Evolutionary conservation across 768 basidiomycete genomes (phyloP).

Genomic region (Trametes cinnabarina): DNA sequence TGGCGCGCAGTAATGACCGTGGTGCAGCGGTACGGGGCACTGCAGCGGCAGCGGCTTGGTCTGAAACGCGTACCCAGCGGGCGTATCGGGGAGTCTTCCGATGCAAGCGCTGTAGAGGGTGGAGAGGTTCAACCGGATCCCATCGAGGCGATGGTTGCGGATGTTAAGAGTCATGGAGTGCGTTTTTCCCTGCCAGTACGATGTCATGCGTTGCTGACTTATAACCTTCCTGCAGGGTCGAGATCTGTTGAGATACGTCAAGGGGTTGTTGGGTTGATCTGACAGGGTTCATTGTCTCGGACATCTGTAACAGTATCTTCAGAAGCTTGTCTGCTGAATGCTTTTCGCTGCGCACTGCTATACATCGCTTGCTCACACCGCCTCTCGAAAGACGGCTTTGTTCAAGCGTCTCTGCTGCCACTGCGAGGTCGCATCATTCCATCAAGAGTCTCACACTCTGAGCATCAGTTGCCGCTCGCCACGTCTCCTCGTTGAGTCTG

Average conservation of each 20-base stretch:
- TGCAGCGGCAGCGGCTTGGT: constrained; percentile 47
- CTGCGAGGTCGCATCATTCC: no score
- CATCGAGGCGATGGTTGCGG: constrained; percentile 64
- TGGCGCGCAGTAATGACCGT: constrained; percentile 79
- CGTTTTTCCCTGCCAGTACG: constrained; percentile 29
- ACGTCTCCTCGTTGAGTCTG: no score
- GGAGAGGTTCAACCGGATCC: constrained; percentile 24
- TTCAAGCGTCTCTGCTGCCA: no score
- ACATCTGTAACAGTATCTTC: constrained; percentile 4
- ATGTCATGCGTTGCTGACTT: constrained; percentile 5
- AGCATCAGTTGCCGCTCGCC: no score
- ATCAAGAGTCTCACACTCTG: no score
- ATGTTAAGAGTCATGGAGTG: constrained; percentile 74
- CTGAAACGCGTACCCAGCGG: constrained; percentile 32
- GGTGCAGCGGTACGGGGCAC: constrained; percentile 63
- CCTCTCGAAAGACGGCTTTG: no score
- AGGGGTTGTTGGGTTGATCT: constrained; percentile 52
- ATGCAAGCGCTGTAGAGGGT: constrained; percentile 4
- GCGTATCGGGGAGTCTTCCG: constrained; percentile 4
- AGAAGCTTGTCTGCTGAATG: not conserved
- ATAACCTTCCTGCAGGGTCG: constrained; percentile 46
- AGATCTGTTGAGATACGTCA: constrained; percentile 73
- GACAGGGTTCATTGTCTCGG: constrained; percentile 17
- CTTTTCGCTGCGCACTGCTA: not conserved
- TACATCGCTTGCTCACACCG: no score